Base-by-base conservation (phyloP, 805 yeast species). In the Candida xiaguanensis region DNA sequence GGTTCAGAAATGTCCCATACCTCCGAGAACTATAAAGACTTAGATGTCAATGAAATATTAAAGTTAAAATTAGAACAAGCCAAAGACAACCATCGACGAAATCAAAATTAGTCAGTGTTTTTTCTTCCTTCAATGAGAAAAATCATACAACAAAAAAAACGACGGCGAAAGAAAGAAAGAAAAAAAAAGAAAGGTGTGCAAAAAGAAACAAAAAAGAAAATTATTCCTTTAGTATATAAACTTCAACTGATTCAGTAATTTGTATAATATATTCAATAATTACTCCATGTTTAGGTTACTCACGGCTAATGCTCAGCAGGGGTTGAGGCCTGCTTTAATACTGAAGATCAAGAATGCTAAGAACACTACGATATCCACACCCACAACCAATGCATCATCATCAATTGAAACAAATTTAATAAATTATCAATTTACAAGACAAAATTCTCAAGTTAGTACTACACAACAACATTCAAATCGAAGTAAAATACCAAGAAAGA, bases 281-380 rank as follows among this genome's bases (percentile, higher is more conserved):
- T n/a, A 9, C 9, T 20, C 24, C 25, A 67, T 67, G 72, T 66
- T 67, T 41, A 58, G 71, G 46, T 55, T 67, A 33, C 56, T 66
- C 17, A 50, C 67, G 13, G 37, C 62, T n/a, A 65, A 64, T 46
- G 59, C 71, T 14, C 63, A 53, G 40, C 59, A 55, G 40, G 54
- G 62, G 31, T 46, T 67, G 35, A 58, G 67, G 43, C 70, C 72
- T 9, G 66, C 50, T 19, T 46, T 66, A 35, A 51, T 66, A 36
- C 64, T 57, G 53, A 65, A 66, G 42, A 67, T 66, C 24, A 56
- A 65, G 41, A 50, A 53, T 32, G 60, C 58, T 43, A 16, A 30
- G 40, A 18, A 42, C 37, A 5, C 28, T 5, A 3, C 40, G 3
- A 19, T 19, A 4, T 29, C 38, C 18, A 13, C 38, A 14, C 7